These are phyloP conservation scores for Chenopodium quinoa DNA, from an alignment of 148 eudicot species.

Conservation along the genomic window DNA sequence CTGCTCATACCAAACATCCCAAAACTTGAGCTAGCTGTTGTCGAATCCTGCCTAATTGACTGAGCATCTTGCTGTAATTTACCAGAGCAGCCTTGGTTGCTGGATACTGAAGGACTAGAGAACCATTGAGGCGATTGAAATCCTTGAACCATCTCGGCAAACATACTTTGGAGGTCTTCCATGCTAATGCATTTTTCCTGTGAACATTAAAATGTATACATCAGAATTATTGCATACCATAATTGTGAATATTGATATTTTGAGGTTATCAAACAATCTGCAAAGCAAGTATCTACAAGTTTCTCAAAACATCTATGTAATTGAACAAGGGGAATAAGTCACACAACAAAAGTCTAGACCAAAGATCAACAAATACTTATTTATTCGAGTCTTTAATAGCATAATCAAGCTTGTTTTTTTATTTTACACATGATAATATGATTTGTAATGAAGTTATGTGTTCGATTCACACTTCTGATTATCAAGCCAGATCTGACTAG, in stretches of 20 bases:
- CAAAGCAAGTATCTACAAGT: no score
- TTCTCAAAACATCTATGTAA: no score
- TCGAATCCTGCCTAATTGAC: neutral
- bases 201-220: neutral
- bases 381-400: no score
- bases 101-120: conserved; percentile 7
- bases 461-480: no score
- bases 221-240: neutral
- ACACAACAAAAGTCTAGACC: neutral
- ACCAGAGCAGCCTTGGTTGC: conserved; percentile 22
- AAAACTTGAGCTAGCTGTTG: conserved; percentile 2
- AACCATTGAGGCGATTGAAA: conserved; percentile 42
- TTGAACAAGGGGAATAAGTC: no score
- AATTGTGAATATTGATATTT: no score
- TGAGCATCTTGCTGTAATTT: conserved; percentile 3
- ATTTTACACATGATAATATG: no score
- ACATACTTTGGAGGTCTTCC: conserved; percentile 75
- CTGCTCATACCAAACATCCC: conserved; percentile 24
- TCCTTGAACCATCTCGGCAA: conserved; percentile 57
- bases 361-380: neutral
- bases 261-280: no score
- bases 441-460: no score
- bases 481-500: no score
- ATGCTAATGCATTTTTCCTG: conserved; percentile 53
- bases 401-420: no score